Conservation (phyloP, 2,329 filamentous ascomycete genomes). For the Septoria linicola region DNA sequence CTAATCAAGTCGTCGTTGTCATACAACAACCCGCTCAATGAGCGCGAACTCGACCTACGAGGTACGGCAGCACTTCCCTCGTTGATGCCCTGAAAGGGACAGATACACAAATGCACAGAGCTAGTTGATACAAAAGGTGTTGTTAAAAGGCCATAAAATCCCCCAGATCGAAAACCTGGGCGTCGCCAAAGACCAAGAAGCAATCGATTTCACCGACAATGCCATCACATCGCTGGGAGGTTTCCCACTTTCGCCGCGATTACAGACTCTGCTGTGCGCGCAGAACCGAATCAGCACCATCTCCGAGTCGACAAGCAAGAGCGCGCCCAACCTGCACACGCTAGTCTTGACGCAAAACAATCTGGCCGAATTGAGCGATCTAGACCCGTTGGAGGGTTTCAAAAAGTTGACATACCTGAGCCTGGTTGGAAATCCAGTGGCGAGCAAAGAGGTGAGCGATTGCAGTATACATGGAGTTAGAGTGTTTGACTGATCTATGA, state of each 20-base stretch:
- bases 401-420: slow-evolving; percentile 73
- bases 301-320: slow-evolving; percentile 69
- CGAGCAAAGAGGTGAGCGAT: slow-evolving; percentile 78
- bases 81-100: slow-evolving; percentile 71
- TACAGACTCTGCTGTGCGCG: slow-evolving; percentile 83
- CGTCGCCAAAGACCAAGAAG: slow-evolving; percentile 89
- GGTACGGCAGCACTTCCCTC: slow-evolving; percentile 64
- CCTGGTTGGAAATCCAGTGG: slow-evolving; percentile 82
- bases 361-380: slow-evolving; percentile 77
- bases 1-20: slow-evolving; percentile 92
- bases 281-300: slow-evolving; percentile 84
- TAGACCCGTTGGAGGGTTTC: slow-evolving; percentile 75
- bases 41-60: slow-evolving; percentile 98
- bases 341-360: slow-evolving; percentile 83
- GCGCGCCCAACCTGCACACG: slow-evolving; percentile 77
- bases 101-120: slow-evolving; percentile 74
- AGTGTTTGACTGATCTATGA: background rate
- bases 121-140: slow-evolving; percentile 41
- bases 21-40: slow-evolving; percentile 97
- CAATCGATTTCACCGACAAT: slow-evolving; percentile 98
- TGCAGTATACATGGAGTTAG: background rate
- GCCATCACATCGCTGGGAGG: slow-evolving; percentile 87
- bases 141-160: slow-evolving; percentile 87
- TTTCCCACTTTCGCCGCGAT: slow-evolving; percentile 85
- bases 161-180: slow-evolving; percentile 96